A percentile compares a stretch with the other conserved stretches of the same genome.
Evolutionary conservation across 345 rosid species (phyloP).

Genomic region (Sonneratia alba): DNA sequence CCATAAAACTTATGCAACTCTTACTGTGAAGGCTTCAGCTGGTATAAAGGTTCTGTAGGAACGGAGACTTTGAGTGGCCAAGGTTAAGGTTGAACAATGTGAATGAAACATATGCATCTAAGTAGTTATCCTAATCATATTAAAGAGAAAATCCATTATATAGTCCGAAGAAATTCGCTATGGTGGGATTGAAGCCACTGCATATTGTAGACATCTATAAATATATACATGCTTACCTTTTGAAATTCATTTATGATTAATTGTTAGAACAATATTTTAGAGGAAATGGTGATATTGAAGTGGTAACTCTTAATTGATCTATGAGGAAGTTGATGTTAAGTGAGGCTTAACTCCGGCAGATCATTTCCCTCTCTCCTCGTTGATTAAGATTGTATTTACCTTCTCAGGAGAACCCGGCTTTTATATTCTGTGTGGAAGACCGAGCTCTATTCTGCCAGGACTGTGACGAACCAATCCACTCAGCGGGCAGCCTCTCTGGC

Average conservation of each 20-base stretch:
- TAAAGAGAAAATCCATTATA: neutral
- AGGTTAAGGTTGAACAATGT: too few relatives aligned
- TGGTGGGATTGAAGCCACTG: neutral
- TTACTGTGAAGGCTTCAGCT: too few relatives aligned
- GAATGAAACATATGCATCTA: neutral
- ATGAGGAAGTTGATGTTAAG: neutral
- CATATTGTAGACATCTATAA: neutral
- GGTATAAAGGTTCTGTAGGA: too few relatives aligned
- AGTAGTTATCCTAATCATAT: neutral
- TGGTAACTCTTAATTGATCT: neutral
- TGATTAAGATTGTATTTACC: neutral
- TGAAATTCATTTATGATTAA: too few relatives aligned
- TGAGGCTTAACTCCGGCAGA: neutral
- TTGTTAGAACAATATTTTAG: too few relatives aligned
- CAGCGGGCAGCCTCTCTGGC: conserved; percentile 60
- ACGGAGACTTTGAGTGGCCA: too few relatives aligned
- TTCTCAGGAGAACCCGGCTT: conserved; percentile 82
- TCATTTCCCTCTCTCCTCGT: neutral
- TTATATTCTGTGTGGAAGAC: conserved; percentile 96
- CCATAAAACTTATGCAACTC: neutral
- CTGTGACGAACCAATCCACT: conserved; percentile 81
- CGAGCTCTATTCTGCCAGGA: conserved; percentile 85
- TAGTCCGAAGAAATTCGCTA: neutral
- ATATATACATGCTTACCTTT: neutral
- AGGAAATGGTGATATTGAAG: neutral